These are phyloP conservation scores for Rhynchosporium secalis DNA, from an alignment of 2,329 filamentous ascomycete genomes.

Conservation along the genomic window DNA sequence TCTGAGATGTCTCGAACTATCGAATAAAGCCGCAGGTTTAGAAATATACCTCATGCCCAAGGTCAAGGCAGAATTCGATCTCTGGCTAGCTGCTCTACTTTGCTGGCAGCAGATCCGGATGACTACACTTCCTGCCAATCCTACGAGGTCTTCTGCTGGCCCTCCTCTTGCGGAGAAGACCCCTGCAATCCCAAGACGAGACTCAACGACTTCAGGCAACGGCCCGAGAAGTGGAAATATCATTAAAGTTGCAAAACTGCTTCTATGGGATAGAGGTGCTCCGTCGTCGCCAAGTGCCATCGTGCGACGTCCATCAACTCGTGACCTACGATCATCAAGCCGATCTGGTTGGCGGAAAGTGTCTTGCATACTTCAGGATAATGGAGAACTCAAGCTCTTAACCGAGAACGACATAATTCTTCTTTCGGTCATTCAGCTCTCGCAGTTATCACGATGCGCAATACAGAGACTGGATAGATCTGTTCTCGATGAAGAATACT, in stretches of 20 bases:
- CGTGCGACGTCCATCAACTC: slow-evolving; percentile 52
- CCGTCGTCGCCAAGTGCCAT: slow-evolving; percentile 54
- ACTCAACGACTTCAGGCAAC: slow-evolving; percentile 47
- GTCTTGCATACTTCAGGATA: slow-evolving; percentile 91
- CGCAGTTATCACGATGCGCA: slow-evolving; percentile 84
- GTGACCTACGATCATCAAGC: slow-evolving; percentile 54
- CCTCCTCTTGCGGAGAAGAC: slow-evolving; percentile 30
- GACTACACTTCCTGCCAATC: slow-evolving; percentile 32
- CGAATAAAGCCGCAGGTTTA: slow-evolving; percentile 53
- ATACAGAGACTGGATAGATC: slow-evolving; percentile 89
- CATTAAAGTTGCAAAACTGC: slow-evolving; percentile 91
- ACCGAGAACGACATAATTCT: slow-evolving; percentile 81
- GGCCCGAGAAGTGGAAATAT: slow-evolving; percentile 75
- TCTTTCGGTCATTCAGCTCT: slow-evolving; percentile 80
- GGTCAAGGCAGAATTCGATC: slow-evolving; percentile 66
- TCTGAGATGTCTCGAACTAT: slow-evolving; percentile 54
- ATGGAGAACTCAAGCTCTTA: slow-evolving; percentile 89
- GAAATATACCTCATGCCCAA: slow-evolving; percentile 67
- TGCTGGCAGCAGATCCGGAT: slow-evolving; percentile 77
- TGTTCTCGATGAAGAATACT: slow-evolving; percentile 89
- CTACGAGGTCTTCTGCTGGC: slow-evolving; percentile 23
- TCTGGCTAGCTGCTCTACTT: slow-evolving; percentile 77
- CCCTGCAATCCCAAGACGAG: slow-evolving; percentile 43
- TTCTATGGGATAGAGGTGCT: slow-evolving; percentile 82
- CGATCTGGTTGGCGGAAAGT: slow-evolving; percentile 75